phyloP scores from a whole-genome alignment of 2,329 filamentous ascomycete species.

The Phialophora verrucosa region DNA sequence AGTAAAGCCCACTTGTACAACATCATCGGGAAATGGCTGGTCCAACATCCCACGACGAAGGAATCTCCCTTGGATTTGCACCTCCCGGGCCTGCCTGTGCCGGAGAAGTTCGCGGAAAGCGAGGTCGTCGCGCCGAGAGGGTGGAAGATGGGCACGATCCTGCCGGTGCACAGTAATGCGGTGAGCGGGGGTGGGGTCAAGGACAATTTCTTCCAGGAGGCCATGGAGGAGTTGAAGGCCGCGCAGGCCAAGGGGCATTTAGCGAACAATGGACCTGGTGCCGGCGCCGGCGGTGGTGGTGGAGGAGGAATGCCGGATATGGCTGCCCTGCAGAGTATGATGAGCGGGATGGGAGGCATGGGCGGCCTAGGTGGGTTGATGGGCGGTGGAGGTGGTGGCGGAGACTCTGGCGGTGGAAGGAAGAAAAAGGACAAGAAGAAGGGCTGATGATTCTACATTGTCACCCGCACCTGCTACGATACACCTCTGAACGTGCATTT shows the following conservation, averaged over 20 bases:
- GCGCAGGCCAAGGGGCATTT: conserved; percentile 47
- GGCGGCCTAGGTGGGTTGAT: conserved; percentile 32
- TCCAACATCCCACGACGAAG: conserved; percentile 76
- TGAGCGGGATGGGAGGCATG: conserved; percentile 38
- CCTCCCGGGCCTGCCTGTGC: conserved; percentile 74
- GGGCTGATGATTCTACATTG: conserved; percentile 11
- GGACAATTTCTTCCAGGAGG: conserved; percentile 93
- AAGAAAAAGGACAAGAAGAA: conserved; percentile 39
- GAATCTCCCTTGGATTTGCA: conserved; percentile 71
- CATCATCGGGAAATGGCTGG: conserved; percentile 77
- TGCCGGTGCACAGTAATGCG: conserved; percentile 87
- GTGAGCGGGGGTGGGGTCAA: conserved; percentile 91
- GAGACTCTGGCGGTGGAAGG: conserved; percentile 31
- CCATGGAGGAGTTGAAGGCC: conserved; percentile 89
- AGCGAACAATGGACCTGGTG: conserved; percentile 55
- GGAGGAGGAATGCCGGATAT: conserved; percentile 41
- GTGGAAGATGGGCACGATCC: conserved; percentile 84
- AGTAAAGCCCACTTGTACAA: conserved; percentile 89
- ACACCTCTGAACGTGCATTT: neutral
- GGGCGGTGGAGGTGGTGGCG: conserved; percentile 27
- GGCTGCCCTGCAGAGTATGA: conserved; percentile 38
- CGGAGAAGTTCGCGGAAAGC: conserved; percentile 70
- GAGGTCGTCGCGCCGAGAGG: conserved; percentile 79
- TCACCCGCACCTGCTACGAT: neutral
- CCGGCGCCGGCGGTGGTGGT: conserved; percentile 32